Evolutionary conservation across 108 stramenopile genomes (phyloP), one percentile per base, ranked within the genome.

Genomic region (Thalassiosira profunda): DNA sequence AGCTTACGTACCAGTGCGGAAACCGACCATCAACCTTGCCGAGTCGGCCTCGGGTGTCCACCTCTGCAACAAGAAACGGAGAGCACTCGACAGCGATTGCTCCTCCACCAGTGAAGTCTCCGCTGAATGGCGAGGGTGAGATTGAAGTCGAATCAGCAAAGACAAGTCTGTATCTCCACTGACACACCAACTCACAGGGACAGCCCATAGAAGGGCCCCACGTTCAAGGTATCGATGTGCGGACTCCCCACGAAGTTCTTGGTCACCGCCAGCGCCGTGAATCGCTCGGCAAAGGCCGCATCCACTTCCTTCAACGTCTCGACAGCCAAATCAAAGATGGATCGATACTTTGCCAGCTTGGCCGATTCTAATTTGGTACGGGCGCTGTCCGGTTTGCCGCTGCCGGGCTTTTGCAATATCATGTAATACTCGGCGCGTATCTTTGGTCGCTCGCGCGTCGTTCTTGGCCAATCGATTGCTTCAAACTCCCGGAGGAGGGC

Each of bases 1-100:
- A n/a, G n/a, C n/a, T n/a, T n/a, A n/a, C n/a, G n/a, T n/a, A n/a
- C 86, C 86, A 90, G 57, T 90, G 89, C 7, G 83, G 83, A 44
- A 74, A 90, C 17, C 89, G 75, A 5, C 89, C 89, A 54, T 90
- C 89, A 17, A 90, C 83, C 60, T 86, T 87, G 18, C 70, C 89
- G 8, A 87, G 73, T 9, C 78, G 45, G 24, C 70, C 70, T 43
- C 68, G 67, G 1, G 86, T 90, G 54, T 86, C 63, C n/a, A 90
- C 64, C 20, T 82, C 60, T 33, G 75, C 79, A 4, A 90, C 84
- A 23, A 46, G 14, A 2, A 74, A 52, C 9, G 86, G 64, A 17
- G 54, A 60, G 25, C 59, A 74, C 59, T 90, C 89, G 8, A 90
- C 89, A 40, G 70, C 61, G 28, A 90, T 64, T n/a, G 20, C 35